These are phyloP conservation scores for Parafenestella ontariensis DNA, from an alignment of 2,329 filamentous ascomycete genomes.

Conservation along the genomic window DNA sequence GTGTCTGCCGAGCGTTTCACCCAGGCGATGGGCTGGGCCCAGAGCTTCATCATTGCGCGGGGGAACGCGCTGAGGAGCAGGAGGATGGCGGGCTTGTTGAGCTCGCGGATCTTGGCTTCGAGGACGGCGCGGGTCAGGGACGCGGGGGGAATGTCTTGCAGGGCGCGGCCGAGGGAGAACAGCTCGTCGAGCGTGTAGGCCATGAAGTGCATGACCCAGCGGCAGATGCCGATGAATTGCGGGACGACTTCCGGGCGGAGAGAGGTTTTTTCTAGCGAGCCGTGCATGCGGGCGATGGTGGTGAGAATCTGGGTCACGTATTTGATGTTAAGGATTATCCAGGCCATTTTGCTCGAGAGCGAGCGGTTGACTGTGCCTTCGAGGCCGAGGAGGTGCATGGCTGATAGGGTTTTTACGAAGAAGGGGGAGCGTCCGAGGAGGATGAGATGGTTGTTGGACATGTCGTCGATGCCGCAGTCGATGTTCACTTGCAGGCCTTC, in stretches of 20 bases:
- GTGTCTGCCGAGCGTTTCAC: constrained; percentile 33
- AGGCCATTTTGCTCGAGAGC: constrained; percentile 76
- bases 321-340: constrained; percentile 76
- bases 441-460: constrained; percentile 56
- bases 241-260: constrained; percentile 46
- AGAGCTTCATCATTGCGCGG: constrained; percentile 47
- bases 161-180: constrained; percentile 33
- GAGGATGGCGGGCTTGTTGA: constrained; percentile 45
- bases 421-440: constrained; percentile 63
- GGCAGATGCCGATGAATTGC: constrained; percentile 69
- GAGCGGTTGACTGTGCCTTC: constrained; percentile 53
- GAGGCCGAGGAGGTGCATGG: constrained; percentile 77
- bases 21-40: constrained; percentile 42
- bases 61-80: constrained; percentile 46
- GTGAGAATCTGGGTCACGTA: constrained; percentile 70
- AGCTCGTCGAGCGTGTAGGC: constrained; percentile 64
- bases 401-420: constrained; percentile 77
- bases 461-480: constrained; percentile 81
- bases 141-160: constrained; percentile 28
- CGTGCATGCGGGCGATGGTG: constrained; percentile 57
- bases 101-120: constrained; percentile 31
- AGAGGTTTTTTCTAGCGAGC: constrained; percentile 58
- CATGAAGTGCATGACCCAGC: constrained; percentile 76
- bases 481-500: constrained; percentile 61
- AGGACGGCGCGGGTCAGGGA: constrained; percentile 49